phyloP scores from a whole-genome alignment of 805 yeast genomes.

The Komagataella mondaviorum region DNA sequence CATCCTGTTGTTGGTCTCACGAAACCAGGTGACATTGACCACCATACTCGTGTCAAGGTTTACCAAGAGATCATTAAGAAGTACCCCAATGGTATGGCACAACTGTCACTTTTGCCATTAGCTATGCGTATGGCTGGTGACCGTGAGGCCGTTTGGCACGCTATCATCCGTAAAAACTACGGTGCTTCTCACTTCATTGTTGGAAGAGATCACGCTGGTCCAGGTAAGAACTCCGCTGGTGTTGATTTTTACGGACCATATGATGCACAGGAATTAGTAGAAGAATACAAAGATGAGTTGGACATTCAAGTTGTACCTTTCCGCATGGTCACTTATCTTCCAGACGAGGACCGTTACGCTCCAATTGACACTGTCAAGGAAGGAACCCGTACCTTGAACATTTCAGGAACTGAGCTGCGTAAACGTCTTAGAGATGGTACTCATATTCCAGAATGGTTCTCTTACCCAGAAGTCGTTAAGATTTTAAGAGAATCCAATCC shows the following conservation, averaged over 20 bases:
- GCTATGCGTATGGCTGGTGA: conserved; percentile 99
- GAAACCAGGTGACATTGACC: conserved; percentile 96
- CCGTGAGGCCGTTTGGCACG: conserved; percentile 97
- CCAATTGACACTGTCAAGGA: conserved; percentile 86
- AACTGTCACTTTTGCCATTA: conserved; percentile 74
- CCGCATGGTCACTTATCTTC: conserved; percentile 92
- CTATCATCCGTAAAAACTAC: conserved; percentile 87
- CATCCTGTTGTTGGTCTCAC: conserved; percentile 97
- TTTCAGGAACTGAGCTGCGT: conserved; percentile 88
- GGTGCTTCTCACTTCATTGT: conserved; percentile 97
- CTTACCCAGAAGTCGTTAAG: conserved; percentile 90
- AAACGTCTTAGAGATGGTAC: conserved; percentile 76
- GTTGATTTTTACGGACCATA: conserved; percentile 94
- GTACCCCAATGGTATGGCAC: conserved; percentile 90
- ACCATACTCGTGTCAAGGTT: conserved; percentile 93
- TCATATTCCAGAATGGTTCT: conserved; percentile 92
- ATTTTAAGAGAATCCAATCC: conserved; percentile 88
- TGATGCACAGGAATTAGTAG: conserved; percentile 88
- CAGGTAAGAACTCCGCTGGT: conserved; percentile 79
- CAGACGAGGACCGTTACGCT: conserved; percentile 89
- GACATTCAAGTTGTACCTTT: conserved; percentile 89
- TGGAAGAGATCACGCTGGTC: conserved; percentile 98
- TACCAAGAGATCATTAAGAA: conserved; percentile 86
- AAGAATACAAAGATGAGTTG: conserved; percentile 59
- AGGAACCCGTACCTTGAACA: conserved; percentile 24